Conservation (phyloP, 2,329 filamentous ascomycete genomes). For the Diplodia seriata region DNA sequence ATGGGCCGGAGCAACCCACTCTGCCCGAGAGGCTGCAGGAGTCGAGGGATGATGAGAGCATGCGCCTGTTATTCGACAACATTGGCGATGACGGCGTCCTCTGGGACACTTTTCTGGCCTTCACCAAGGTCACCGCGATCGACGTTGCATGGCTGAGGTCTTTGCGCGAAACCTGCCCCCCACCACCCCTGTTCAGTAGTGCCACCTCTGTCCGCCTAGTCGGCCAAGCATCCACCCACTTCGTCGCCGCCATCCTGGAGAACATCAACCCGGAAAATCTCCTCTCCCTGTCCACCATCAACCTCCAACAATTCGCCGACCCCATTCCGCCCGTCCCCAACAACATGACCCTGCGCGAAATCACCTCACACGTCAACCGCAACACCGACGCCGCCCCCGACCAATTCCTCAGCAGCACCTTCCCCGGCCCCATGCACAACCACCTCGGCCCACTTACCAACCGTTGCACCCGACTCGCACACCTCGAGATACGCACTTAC, state of each 20-base stretch:
- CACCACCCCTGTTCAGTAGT: conserved; percentile 3
- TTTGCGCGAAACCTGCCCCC: conserved; percentile 11
- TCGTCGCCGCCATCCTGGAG: conserved; percentile 4
- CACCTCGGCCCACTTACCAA: conserved; percentile 3
- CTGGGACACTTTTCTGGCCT: conserved; percentile 2
- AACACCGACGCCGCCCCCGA: neutral
- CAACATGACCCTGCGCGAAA: neutral
- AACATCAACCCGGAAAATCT: conserved; percentile 6
- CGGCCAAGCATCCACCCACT: conserved; percentile 10
- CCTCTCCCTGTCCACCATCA: conserved; percentile 5
- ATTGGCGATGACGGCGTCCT: neutral
- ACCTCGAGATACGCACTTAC: conserved; percentile 21
- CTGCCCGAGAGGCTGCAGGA: neutral
- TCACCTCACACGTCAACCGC: neutral
- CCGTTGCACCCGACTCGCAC: conserved; percentile 8
- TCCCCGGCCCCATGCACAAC: conserved; percentile 3
- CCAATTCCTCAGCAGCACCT: neutral
- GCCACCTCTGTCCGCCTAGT: conserved; percentile 8
- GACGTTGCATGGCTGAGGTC: conserved; percentile 16
- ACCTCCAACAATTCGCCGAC: conserved; percentile 22
- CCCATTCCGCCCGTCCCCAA: conserved; percentile 2
- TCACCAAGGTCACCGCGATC: conserved; percentile 1
- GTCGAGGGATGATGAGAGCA: neutral
- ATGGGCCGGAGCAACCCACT: neutral
- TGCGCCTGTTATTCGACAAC: neutral